phyloP scores from a whole-genome alignment of 108 stramenopile species.

The Schizochytrium sp. region DNA sequence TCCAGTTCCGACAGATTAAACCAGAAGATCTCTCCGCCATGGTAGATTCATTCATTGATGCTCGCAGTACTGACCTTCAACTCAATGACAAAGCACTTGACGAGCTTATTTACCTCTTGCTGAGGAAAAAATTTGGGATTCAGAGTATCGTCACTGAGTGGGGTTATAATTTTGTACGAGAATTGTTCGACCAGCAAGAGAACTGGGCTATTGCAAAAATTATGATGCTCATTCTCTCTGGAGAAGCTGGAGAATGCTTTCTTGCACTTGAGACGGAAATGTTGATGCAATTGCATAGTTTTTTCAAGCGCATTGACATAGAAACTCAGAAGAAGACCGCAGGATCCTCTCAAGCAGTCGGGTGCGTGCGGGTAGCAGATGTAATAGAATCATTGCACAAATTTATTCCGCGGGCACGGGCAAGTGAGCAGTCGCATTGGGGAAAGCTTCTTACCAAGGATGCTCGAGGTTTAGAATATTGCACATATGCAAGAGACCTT shows the following conservation, averaged over 20 bases:
- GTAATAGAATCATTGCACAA: conserved; percentile 8
- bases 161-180: conserved; percentile 18
- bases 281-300: neutral
- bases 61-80: neutral
- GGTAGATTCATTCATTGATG: neutral
- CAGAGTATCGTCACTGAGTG: conserved; percentile 6
- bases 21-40: neutral
- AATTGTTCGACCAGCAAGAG: conserved; percentile 2
- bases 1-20: conserved; percentile 11
- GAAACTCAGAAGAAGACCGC: conserved; percentile 3
- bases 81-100: neutral
- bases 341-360: neutral
- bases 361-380: neutral
- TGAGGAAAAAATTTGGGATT: neutral
- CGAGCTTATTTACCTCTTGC: conserved; percentile 3
- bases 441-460: neutral
- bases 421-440: conserved; percentile 8
- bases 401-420: conserved; percentile 4
- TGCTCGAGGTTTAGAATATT: neutral
- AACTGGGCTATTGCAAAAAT: neutral
- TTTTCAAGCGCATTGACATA: conserved; percentile 42
- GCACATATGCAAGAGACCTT: neutral
- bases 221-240: neutral
- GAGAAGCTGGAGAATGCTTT: neutral
- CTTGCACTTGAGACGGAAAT: neutral